These are phyloP conservation scores for Leccinum truebloodii DNA, from an alignment of 768 basidiomycete species.

Conservation along the genomic window DNA sequence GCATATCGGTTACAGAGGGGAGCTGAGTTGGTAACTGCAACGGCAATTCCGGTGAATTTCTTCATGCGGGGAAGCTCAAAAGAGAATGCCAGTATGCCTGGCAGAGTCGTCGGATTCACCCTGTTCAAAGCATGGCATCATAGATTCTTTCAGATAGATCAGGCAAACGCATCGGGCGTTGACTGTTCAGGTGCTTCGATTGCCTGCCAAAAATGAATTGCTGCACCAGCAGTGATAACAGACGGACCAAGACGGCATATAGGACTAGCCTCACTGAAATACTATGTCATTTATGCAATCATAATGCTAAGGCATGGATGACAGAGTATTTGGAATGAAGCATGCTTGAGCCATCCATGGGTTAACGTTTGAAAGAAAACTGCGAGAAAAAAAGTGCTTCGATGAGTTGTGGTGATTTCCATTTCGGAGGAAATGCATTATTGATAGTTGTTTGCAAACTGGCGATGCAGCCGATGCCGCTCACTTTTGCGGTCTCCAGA, in stretches of 20 bases:
- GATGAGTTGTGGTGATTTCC: too few species aligned
- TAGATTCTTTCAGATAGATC: slow-evolving; percentile 19
- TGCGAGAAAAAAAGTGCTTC: too few species aligned
- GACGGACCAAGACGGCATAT: neutral
- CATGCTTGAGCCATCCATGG: neutral
- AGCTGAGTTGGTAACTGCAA: slow-evolving; percentile 47
- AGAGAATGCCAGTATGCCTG: neutral
- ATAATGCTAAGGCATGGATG: too few species aligned
- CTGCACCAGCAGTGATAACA: neutral
- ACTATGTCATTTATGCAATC: neutral
- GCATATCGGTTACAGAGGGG: slow-evolving; percentile 45
- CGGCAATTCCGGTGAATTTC: slow-evolving; percentile 36
- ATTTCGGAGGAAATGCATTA: too few species aligned
- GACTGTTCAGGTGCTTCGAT: neutral
- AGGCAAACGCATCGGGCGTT: neutral
- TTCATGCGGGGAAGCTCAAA: neutral
- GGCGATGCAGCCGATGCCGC: too few species aligned
- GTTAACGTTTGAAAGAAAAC: too few species aligned
- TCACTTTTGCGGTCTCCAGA: too few species aligned
- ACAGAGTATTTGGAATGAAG: neutral
- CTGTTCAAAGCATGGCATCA: slow-evolving; percentile 3
- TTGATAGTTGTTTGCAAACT: too few species aligned
- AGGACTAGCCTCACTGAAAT: neutral
- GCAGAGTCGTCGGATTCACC: neutral
- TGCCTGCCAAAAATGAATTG: neutral